Conservation (phyloP, 805 yeast genomes). For the Blastobotrys parvus region DNA sequence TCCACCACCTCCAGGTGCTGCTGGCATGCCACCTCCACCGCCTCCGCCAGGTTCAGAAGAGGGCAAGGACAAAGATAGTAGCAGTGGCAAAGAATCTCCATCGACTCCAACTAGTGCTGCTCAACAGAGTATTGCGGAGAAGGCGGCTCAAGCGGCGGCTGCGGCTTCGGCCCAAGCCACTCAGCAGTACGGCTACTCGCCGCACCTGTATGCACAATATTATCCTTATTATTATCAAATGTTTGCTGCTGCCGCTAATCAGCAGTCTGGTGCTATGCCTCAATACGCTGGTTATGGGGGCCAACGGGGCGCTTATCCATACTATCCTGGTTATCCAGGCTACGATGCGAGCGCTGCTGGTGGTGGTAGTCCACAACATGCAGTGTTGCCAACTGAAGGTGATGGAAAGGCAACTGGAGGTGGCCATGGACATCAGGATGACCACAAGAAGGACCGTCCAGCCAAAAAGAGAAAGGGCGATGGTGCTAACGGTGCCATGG, state of each 20-base stretch:
- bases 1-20: constrained; percentile 3
- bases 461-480: constrained; percentile 6
- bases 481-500: neutral
- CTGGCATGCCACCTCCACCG: constrained; percentile 2
- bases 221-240: neutral
- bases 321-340: neutral
- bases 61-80: neutral
- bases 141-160: neutral
- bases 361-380: neutral
- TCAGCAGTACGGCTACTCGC: neutral
- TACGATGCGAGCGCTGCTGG: neutral
- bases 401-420: neutral
- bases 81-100: constrained; percentile 2
- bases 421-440: neutral
- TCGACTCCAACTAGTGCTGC: neutral
- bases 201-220: neutral
- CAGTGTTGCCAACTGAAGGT: neutral
- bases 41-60: constrained; percentile 5
- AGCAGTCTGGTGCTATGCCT: neutral
- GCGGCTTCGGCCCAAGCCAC: neutral
- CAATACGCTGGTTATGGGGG: neutral
- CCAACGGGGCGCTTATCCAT: neutral
- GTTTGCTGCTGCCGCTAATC: neutral
- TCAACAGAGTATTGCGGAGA: neutral
- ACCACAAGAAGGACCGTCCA: constrained; percentile 1